phyloP scores from a whole-genome alignment of 1,139 yeast genomes.

The Suzukiozyma palmioleophila region DNA sequence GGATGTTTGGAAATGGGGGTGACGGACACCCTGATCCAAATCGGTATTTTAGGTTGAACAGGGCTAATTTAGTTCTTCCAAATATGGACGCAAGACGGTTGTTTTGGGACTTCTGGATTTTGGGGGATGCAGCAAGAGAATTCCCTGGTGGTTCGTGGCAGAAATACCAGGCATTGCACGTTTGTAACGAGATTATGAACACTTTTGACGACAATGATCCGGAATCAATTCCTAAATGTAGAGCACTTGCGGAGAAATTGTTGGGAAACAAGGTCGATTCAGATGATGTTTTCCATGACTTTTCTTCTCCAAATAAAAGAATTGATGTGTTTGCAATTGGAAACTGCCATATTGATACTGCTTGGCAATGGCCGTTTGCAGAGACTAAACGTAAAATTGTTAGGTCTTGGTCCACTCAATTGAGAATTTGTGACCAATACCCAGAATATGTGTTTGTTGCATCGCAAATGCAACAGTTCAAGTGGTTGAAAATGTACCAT shows the following conservation, averaged over 20 bases:
- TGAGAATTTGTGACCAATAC: conserved; percentile 75
- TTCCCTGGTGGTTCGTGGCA: conserved; percentile 73
- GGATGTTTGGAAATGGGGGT: conserved; percentile 83
- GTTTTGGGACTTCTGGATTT: conserved; percentile 78
- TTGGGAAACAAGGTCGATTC: conserved; percentile 65
- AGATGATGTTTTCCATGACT: conserved; percentile 50
- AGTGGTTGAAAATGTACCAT: conserved; percentile 83
- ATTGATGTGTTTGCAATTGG: conserved; percentile 76
- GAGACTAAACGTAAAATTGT: conserved; percentile 90
- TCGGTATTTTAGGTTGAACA: conserved; percentile 59
- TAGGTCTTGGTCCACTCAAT: conserved; percentile 93
- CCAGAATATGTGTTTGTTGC: conserved; percentile 95
- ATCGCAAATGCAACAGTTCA: conserved; percentile 92
- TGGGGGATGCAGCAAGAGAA: conserved; percentile 89
- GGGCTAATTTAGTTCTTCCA: conserved; percentile 79
- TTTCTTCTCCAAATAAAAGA: conserved; percentile 12
- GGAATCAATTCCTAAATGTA: conserved; percentile 50
- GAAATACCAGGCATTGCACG: conserved; percentile 73
- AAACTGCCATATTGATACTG: conserved; percentile 95
- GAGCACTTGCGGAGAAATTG: conserved; percentile 59
- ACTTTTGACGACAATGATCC: conserved; percentile 60
- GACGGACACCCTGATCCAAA: conserved; percentile 60
- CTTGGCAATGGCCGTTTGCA: conserved; percentile 98
- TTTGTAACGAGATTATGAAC: conserved; percentile 79
- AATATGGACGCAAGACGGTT: conserved; percentile 76